Evolutionary conservation across 352 stramenopile genomes (phyloP).

Genomic region (Pythium aquatile): DNA sequence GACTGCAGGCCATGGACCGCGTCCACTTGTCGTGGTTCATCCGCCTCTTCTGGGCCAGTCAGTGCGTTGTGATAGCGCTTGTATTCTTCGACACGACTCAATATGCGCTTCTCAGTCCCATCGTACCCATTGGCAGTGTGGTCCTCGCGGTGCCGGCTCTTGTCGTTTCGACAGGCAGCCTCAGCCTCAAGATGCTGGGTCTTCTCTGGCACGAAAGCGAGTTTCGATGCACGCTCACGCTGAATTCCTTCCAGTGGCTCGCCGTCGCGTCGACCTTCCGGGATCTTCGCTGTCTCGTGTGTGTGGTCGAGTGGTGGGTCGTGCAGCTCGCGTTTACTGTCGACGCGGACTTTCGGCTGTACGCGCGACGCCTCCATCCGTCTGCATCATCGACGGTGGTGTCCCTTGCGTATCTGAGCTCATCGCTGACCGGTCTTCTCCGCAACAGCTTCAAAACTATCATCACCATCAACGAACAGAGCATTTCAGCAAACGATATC

Average conservation of each 20-base stretch:
- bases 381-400: background rate
- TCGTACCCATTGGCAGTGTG: background rate
- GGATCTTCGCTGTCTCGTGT: constrained; percentile 23
- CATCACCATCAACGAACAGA: constrained; percentile 17
- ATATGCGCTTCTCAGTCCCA: background rate
- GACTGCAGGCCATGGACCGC: background rate
- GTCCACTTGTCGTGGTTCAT: background rate
- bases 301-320: constrained; percentile 28
- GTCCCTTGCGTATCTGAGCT: constrained; percentile 1
- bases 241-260: constrained; percentile 33
- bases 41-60: constrained; percentile 19
- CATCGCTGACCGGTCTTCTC: constrained; percentile 19
- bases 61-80: constrained; percentile 7
- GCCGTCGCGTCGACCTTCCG: constrained; percentile 15
- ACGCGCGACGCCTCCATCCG: constrained; percentile 11
- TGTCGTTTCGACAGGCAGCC: constrained; percentile 13
- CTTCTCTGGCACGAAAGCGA: constrained; percentile 25
- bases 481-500: constrained; percentile 26
- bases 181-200: constrained; percentile 24
- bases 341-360: constrained; percentile 24
- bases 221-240: constrained; percentile 25
- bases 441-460: constrained; percentile 6
- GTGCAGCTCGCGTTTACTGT: constrained; percentile 24
- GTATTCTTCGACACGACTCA: constrained; percentile 15
- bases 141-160: constrained; percentile 24